phyloP scores from a whole-genome alignment of 768 basidiomycete species.

The Rhizopogon salebrosus region DNA sequence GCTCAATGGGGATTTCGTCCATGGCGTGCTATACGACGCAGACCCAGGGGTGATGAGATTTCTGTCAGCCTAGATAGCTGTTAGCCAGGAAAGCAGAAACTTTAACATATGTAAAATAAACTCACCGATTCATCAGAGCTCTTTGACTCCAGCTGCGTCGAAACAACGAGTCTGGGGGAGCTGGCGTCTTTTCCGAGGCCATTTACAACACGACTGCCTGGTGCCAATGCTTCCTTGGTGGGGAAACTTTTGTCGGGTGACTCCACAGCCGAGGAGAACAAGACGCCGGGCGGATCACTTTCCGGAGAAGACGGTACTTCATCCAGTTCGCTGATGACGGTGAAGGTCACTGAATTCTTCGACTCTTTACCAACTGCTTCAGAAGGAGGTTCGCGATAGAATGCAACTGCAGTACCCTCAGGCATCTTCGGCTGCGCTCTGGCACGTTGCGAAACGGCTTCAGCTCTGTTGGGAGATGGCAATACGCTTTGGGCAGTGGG shows the following conservation, averaged over 20 bases:
- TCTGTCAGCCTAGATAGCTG: constrained; percentile 32
- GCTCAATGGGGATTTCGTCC: constrained; percentile 48
- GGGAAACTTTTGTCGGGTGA: constrained; percentile 6
- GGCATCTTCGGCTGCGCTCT: constrained; percentile 69
- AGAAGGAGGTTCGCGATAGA: constrained; percentile 61
- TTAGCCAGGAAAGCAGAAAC: constrained; percentile 11
- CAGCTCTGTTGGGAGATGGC: constrained; percentile 9
- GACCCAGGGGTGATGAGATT: constrained; percentile 44
- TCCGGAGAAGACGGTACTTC: constrained; percentile 6
- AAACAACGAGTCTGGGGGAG: constrained; percentile 16
- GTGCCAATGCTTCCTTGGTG: constrained; percentile 5
- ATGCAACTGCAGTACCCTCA: constrained; percentile 64
- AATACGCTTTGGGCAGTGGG: constrained; percentile 31
- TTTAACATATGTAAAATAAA: constrained; percentile 5
- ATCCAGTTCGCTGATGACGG: constrained; percentile 75
- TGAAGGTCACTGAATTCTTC: constrained; percentile 61
- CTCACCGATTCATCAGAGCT: constrained; percentile 52
- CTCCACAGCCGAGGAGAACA: constrained; percentile 16
- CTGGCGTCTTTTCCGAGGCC: constrained; percentile 7
- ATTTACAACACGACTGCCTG: constrained; percentile 8
- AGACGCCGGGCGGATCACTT: constrained; percentile 17
- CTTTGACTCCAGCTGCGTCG: constrained; percentile 40
- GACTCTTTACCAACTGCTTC: constrained; percentile 44
- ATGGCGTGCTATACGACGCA: constrained; percentile 33
- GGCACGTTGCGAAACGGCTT: constrained; percentile 31